Percentiles rank a stretch among this genome's conserved stretches.
Conservation (phyloP, 495 filamentous ascomycete genomes). For the Trichoderma virens region DNA sequence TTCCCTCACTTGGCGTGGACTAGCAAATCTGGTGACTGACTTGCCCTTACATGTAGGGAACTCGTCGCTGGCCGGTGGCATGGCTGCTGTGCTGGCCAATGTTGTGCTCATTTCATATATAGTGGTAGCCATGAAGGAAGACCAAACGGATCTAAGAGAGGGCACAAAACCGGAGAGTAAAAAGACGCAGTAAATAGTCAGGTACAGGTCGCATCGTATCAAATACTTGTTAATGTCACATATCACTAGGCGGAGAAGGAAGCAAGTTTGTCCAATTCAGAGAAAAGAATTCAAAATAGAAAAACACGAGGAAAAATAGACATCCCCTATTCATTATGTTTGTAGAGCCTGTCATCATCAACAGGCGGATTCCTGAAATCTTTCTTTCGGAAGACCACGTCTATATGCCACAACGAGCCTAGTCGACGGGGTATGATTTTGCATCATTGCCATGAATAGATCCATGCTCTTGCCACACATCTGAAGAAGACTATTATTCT, state of each 20-base stretch:
- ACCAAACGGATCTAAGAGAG: constrained; percentile 56
- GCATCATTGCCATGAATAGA: constrained; percentile 4
- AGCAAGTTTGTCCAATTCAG: neutral
- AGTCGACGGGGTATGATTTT: neutral
- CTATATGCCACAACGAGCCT: constrained; percentile 6
- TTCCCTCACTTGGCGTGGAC: neutral
- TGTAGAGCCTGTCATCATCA: neutral
- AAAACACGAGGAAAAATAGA: neutral
- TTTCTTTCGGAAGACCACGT: neutral
- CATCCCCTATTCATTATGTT: constrained; percentile 7
- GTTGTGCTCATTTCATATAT: constrained; percentile 86
- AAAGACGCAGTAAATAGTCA: constrained; percentile 33
- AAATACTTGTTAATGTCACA: neutral
- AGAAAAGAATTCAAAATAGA: neutral
- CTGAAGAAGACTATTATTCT: constrained; percentile 1
- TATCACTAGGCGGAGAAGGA: neutral
- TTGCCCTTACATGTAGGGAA: constrained; percentile 51
- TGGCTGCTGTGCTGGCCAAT: constrained; percentile 85
- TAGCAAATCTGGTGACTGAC: neutral
- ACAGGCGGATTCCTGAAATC: neutral
- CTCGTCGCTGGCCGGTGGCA: constrained; percentile 73
- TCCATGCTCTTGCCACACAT: neutral
- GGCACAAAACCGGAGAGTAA: constrained; percentile 43
- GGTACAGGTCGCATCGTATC: neutral
- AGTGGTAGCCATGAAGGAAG: constrained; percentile 84